A percentile compares a stretch with the other conserved stretches of the same genome.
phyloP scores from a whole-genome alignment of 2,329 filamentous ascomycete genomes.

The Mariannaea sp. region DNA sequence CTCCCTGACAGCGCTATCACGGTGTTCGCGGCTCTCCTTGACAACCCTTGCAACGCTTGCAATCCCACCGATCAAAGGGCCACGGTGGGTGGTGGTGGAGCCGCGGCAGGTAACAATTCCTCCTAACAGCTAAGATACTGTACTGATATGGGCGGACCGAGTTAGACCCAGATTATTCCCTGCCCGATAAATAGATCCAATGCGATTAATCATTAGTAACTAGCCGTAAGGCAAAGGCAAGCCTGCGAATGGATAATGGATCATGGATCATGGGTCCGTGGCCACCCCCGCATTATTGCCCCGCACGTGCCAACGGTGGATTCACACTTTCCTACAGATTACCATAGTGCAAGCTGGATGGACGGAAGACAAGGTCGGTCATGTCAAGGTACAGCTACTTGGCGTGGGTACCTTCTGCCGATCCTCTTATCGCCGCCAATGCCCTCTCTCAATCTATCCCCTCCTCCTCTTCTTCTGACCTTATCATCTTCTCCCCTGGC shows the following conservation, averaged over 20 bases:
- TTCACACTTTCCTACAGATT: no score
- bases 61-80: not conserved
- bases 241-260: no score
- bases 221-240: no score
- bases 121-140: not conserved
- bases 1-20: no score
- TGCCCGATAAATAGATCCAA: no score
- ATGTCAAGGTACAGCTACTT: no score
- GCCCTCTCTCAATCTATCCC: not conserved
- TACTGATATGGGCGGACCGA: not conserved
- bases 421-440: constrained; percentile 12
- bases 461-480: constrained; percentile 10
- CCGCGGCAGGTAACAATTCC: not conserved
- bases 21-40: no score
- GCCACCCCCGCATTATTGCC: constrained; percentile 18
- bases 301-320: constrained; percentile 16
- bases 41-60: no score
- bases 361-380: no score
- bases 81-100: not conserved
- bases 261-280: not conserved
- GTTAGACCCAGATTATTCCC: not conserved
- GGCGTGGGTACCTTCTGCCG: not conserved
- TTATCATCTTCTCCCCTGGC: not conserved
- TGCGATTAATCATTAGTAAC: no score
- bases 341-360: not conserved